These are phyloP conservation scores for Jackrogersella minutella DNA, from an alignment of 495 filamentous ascomycete genomes.

Conservation along the genomic window DNA sequence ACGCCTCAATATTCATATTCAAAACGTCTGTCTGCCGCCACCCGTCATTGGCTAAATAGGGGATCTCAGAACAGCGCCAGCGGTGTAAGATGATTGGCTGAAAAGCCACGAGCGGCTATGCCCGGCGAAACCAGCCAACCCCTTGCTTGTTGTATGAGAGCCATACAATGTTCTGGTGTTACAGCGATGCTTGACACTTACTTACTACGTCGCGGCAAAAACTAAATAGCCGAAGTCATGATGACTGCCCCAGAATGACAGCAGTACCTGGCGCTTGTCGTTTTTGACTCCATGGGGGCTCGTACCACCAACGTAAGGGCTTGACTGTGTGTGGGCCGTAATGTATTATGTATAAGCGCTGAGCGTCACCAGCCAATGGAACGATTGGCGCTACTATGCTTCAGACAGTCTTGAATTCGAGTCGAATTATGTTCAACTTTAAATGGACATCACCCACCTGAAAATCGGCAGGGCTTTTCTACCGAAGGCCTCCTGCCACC, in stretches of 20 bases:
- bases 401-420: constrained; percentile 11
- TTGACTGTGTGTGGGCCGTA: background rate
- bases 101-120: constrained; percentile 23
- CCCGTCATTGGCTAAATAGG: constrained; percentile 5
- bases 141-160: background rate
- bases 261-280: background rate
- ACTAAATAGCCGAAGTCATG: background rate
- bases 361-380: constrained; percentile 21
- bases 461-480: constrained; percentile 14
- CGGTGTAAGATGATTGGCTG: constrained; percentile 33
- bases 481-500: constrained; percentile 15
- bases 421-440: constrained; percentile 17
- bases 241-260: background rate
- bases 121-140: background rate
- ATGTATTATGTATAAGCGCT: constrained; percentile 20
- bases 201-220: background rate
- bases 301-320: constrained; percentile 9
- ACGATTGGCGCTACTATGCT: constrained; percentile 21
- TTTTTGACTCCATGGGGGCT: background rate
- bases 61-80: constrained; percentile 25
- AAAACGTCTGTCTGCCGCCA: background rate
- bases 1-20: background rate
- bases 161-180: constrained; percentile 1
- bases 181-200: background rate
- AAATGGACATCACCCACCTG: constrained; percentile 22